A percentile compares a stretch with the other conserved stretches of the same genome.
These are phyloP conservation scores for Penicillium egyptiacum DNA, from an alignment of 495 filamentous ascomycete genomes.

Conservation along the genomic window DNA sequence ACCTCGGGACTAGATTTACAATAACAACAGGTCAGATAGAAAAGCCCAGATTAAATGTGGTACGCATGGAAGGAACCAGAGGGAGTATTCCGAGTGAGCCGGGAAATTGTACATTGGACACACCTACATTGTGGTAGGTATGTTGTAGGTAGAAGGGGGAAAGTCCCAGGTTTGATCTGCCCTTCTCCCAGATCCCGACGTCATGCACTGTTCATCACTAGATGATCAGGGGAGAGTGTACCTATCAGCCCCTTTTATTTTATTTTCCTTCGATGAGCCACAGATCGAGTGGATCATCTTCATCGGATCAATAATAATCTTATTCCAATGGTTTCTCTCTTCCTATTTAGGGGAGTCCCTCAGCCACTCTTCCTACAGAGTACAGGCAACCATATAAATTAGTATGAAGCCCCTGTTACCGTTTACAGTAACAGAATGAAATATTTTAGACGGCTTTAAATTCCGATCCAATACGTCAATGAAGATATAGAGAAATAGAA, in stretches of 20 bases:
- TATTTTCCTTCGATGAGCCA: not conserved
- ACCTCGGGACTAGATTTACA: no score
- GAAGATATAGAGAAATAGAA: not conserved
- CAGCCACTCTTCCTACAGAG: slow-evolving; percentile 4
- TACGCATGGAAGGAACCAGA: not conserved
- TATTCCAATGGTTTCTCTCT: not conserved
- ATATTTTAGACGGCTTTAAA: not conserved
- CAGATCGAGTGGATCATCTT: slow-evolving; percentile 3
- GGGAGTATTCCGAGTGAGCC: slow-evolving; percentile 1
- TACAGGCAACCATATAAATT: slow-evolving; percentile 9
- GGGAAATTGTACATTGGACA: not conserved
- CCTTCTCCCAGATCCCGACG: slow-evolving; percentile 15
- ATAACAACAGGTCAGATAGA: not conserved
- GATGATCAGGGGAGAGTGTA: slow-evolving; percentile 14
- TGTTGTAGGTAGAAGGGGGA: not conserved
- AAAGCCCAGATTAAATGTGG: not conserved
- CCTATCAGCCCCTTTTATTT: slow-evolving; percentile 8
- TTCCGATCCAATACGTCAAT: slow-evolving; percentile 13
- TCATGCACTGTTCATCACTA: slow-evolving; percentile 21
- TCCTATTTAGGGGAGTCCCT: not conserved
- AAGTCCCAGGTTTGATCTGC: not conserved
- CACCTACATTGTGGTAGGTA: no score
- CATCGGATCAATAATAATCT: not conserved
- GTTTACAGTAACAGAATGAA: not conserved
- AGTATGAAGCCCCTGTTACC: not conserved